Base-by-base conservation (phyloP, 176 grass and related monocot genomes). In the Oryza longistaminata region DNA sequence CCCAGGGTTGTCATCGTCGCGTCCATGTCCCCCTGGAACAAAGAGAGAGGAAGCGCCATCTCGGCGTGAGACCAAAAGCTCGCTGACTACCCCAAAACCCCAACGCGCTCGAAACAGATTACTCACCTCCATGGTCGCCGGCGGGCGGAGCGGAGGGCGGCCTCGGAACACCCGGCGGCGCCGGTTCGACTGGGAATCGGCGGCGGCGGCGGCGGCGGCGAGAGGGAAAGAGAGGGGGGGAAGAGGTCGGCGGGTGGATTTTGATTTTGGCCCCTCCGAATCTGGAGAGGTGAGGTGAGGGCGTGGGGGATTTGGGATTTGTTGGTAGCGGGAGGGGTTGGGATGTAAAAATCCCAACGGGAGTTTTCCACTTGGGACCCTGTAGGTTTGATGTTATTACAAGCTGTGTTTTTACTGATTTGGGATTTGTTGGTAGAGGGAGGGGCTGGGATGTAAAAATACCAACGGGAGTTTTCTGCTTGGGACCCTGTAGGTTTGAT, bases 1-100 rank as follows among this genome's bases (percentile, higher is more conserved):
- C 88, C 86, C 45, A 98, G 90, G 17, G 89, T 95, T 19, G 88
- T 80, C 34, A 67, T 93, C 52, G 74, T 93, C 61, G 85, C 53
- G 53, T 58, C 53, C 19, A 58, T 58, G 44, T 64, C 76, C 78
- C 81, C 75, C 90, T 92, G 60, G 12, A 77, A 43, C 6, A 50
- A 31, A 31, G 29, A 88, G n/a, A 14, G 76, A 80, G n/a, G n/a
- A 78, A 49, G 46, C 46, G 74, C 74, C 22, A 17, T 21, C 11
- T 61, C 69, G 16, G 43, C 15, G 70, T 74, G 9, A 81, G 77
- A 77, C 5, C 21, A 78, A 55, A 55, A 15, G 39, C 46, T 49
- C 46, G 26, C 50, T 62, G 70, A 64, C 39, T 8, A 40, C 2
- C 42, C 42, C 29, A 31, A 43, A 11, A 17, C 11, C n/a, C 43